Base-by-base conservation (phyloP, 1,284 basidiomycete genomes). In the Sutorius eximius region DNA sequence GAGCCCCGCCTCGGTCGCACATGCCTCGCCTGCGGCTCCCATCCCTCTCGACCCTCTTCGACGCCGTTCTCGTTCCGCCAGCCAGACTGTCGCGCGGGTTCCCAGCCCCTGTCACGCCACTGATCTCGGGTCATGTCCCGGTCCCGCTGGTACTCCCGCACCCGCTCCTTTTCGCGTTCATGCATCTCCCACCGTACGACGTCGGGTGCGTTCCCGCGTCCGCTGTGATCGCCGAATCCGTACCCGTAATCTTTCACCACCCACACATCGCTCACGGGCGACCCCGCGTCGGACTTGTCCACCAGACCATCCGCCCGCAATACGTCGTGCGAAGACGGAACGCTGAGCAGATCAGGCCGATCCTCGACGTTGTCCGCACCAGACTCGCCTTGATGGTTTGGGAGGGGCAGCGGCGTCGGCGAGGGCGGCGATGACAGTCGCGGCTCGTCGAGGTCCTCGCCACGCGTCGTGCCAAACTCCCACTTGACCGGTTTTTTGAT, bases 231-330 rank as follows among this genome's bases (percentile, higher is more conserved):
- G 5, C 83, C 83, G 58, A 85, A 85, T 1, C 83, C 81, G 60
- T 73, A 85, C 8, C 83, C 85, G 56, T 76, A 87, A 63, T 88
- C 78, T 58, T 77, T 80, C 44, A 87, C 86, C 56, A 78, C 76
- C 69, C 78, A 81, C 15, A 80, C 79, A 51, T 79, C 78, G 33
- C 69, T 71, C 16, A 54, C 11, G 11, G 51, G 29, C 8, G 70
- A 71, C 18, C 32, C 55, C 3, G 56, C 45, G 47, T 64, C 60
- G 5, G 58, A 61, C 18, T 57, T 57, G 38, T 52, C 45, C 27
- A 51, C 22, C 16, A 46, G 53, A 3, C 36, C 51, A 46, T 58
- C 48, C 20, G 30, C 15, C 24, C 37, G 56, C 0, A 42, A 37
- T 18, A 47, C 8, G 18, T 51, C 30, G 2, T 41, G 34, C 12